Evolutionary conservation across 2,329 filamentous ascomycete genomes (phyloP).

Genomic region (Pseudocercospora cruenta): DNA sequence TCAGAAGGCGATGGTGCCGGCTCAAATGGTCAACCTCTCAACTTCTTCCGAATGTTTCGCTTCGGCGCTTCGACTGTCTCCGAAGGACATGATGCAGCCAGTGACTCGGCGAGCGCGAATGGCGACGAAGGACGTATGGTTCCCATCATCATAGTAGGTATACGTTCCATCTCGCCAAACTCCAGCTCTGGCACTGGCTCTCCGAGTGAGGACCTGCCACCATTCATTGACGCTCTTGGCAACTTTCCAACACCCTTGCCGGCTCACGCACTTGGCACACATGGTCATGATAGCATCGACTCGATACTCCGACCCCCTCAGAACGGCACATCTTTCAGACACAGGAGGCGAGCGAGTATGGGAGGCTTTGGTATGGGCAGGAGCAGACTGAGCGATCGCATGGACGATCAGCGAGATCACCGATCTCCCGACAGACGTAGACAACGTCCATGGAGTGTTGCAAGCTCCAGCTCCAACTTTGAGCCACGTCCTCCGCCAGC

Average conservation of each 20-base stretch:
- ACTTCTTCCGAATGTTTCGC: constrained; percentile 70
- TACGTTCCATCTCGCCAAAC: constrained; percentile 64
- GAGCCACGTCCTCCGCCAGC: constrained; percentile 65
- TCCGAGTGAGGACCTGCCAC: constrained; percentile 52
- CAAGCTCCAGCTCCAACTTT: constrained; percentile 35
- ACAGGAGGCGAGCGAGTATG: constrained; percentile 58
- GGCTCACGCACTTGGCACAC: constrained; percentile 36
- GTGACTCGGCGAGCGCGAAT: constrained; percentile 31
- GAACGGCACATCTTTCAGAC: constrained; percentile 58
- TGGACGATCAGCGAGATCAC: constrained; percentile 58
- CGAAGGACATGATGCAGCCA: constrained; percentile 25
- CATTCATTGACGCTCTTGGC: constrained; percentile 56
- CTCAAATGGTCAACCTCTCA: constrained; percentile 57
- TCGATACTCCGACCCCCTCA: constrained; percentile 58
- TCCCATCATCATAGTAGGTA: constrained; percentile 71
- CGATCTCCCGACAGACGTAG: constrained; percentile 48
- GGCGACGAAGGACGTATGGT: constrained; percentile 62
- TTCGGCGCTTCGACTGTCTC: constrained; percentile 59
- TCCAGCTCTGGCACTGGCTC: constrained; percentile 44
- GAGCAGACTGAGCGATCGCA: constrained; percentile 37
- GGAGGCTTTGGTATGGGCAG: constrained; percentile 49
- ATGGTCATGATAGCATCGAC: constrained; percentile 52
- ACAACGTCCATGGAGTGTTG: constrained; percentile 41
- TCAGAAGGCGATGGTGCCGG: constrained; percentile 44
- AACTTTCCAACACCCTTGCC: constrained; percentile 48